Percentiles rank a stretch among this genome's conserved stretches.
Evolutionary conservation across 352 stramenopile genomes (phyloP).

Genomic region (Globisporangium iwayamae): DNA sequence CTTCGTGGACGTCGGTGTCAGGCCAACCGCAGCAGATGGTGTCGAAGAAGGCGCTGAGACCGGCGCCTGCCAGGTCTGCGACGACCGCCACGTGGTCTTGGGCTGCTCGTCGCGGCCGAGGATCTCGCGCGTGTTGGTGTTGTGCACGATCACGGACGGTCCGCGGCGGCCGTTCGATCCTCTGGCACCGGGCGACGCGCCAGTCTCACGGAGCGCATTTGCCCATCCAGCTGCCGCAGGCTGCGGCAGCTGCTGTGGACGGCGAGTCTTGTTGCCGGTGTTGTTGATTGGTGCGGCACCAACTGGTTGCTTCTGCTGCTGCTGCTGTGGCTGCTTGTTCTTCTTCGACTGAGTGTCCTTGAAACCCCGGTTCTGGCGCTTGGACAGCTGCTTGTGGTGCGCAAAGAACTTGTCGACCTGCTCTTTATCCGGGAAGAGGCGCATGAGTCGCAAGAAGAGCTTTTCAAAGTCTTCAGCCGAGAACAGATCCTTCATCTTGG

Average conservation of each 20-base stretch:
- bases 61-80: constrained; percentile 45
- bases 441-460: constrained; percentile 80
- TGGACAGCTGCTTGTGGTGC: constrained; percentile 53
- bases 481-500: constrained; percentile 65
- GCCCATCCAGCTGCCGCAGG: constrained; percentile 56
- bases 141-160: constrained; percentile 53
- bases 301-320: constrained; percentile 24
- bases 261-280: constrained; percentile 15
- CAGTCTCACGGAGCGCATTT: constrained; percentile 71
- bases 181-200: constrained; percentile 23
- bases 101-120: constrained; percentile 33
- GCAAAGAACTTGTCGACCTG: constrained; percentile 63
- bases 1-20: constrained; percentile 51
- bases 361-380: constrained; percentile 38
- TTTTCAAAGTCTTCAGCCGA: constrained; percentile 56
- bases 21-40: constrained; percentile 17
- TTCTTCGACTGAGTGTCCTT: constrained; percentile 40
- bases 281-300: constrained; percentile 3
- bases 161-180: constrained; percentile 24
- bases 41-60: constrained; percentile 19
- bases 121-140: constrained; percentile 45
- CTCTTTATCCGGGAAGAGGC: constrained; percentile 55
- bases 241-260: constrained; percentile 28
- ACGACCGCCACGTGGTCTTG: constrained; percentile 49
- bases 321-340: constrained; percentile 34